A percentile compares a stretch with the other conserved stretches of the same genome.
These are phyloP conservation scores for Eutypella sp. DNA, from an alignment of 2,329 filamentous ascomycete genomes.

Conservation along the genomic window DNA sequence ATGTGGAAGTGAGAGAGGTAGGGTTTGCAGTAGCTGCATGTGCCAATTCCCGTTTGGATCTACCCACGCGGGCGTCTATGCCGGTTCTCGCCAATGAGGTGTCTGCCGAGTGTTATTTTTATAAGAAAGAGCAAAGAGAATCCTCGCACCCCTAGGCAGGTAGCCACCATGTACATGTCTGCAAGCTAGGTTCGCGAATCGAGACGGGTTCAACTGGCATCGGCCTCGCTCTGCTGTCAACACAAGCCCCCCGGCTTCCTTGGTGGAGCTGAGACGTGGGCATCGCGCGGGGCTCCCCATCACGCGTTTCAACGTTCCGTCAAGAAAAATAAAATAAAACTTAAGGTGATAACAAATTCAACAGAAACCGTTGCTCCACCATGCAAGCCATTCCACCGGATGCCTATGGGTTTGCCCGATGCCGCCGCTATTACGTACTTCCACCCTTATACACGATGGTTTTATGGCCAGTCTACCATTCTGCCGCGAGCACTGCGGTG, in stretches of 20 bases:
- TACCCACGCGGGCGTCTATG: background rate
- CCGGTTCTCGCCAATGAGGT: background rate
- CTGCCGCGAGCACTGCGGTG: too few relatives aligned
- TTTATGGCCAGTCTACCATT: too few relatives aligned
- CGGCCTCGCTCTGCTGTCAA: background rate
- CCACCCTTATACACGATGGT: too few relatives aligned
- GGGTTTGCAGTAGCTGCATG: background rate
- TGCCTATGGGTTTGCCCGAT: background rate
- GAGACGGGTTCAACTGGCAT: background rate
- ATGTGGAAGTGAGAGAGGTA: background rate
- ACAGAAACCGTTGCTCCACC: background rate
- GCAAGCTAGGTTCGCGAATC: conserved; percentile 1
- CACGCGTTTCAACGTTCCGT: background rate
- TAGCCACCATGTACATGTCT: too few relatives aligned
- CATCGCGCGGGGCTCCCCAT: too few relatives aligned
- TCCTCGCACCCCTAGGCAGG: background rate
- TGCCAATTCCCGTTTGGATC: background rate
- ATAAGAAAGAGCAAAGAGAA: background rate
- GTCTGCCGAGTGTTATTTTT: background rate
- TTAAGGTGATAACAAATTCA: background rate
- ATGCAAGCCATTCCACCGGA: background rate
- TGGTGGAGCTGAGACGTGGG: background rate
- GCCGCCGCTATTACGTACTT: too few relatives aligned
- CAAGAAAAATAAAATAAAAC: too few relatives aligned
- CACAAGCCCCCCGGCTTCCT: background rate